Evolutionary conservation across 306 rosid species (phyloP).

Genomic region (Prunus campanulata): DNA sequence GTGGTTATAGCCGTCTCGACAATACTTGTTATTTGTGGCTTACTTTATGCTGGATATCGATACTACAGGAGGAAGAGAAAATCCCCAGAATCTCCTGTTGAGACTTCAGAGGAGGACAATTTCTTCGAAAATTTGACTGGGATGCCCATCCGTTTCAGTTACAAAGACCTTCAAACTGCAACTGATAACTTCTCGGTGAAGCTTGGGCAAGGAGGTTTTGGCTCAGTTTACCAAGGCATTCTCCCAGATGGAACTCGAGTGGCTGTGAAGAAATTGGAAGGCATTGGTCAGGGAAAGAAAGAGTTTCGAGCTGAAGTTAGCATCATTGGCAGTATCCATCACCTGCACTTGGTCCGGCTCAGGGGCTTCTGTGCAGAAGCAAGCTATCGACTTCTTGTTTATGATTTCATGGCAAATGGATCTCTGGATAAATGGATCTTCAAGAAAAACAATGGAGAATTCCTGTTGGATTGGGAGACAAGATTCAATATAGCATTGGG

Average conservation of each 20-base stretch:
- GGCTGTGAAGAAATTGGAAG: constrained; percentile 89
- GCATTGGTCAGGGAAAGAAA: constrained; percentile 92
- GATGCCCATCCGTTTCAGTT: constrained; percentile 72
- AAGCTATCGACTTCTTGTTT: constrained; percentile 70
- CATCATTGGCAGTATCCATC: constrained; percentile 94
- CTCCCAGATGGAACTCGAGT: constrained; percentile 67
- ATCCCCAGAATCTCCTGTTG: constrained; percentile 40
- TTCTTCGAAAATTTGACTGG: constrained; percentile 74
- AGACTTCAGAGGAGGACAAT: constrained; percentile 76
- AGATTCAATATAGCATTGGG: constrained; percentile 81
- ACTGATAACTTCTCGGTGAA: constrained; percentile 73
- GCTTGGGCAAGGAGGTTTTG: constrained; percentile 94
- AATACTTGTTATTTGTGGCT: constrained; percentile 38
- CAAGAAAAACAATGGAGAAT: constrained; percentile 48
- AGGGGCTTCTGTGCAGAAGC: constrained; percentile 89
- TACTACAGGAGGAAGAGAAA: constrained; percentile 44
- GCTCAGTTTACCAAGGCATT: constrained; percentile 80
- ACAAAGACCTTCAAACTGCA: constrained; percentile 66
- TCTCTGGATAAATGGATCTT: constrained; percentile 88
- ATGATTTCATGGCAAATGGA: constrained; percentile 83
- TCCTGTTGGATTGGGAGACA: constrained; percentile 68
- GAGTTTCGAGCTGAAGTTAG: constrained; percentile 95
- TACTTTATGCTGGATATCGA: constrained; percentile 49
- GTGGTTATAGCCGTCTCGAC: constrained; percentile 54
- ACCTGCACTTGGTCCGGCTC: constrained; percentile 75